These are phyloP conservation scores for Agrocybe pediades DNA, from an alignment of 768 basidiomycete genomes.

Conservation along the genomic window DNA sequence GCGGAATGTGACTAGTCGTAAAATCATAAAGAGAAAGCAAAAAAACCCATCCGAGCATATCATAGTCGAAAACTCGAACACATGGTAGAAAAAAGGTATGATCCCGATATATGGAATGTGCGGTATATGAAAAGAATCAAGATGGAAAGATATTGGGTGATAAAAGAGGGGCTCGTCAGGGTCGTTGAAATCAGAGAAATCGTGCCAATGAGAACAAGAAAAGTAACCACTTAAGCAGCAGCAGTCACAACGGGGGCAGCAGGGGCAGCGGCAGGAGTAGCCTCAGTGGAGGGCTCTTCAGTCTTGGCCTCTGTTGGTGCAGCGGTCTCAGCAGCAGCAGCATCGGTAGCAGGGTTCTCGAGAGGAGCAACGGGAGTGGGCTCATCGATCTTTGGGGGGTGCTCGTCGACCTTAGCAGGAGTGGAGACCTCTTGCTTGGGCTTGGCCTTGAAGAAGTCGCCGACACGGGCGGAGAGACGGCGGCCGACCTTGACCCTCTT, in stretches of 20 bases:
- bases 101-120: constrained; percentile 35
- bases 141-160: constrained; percentile 30
- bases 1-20: constrained; percentile 64
- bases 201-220: constrained; percentile 28
- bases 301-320: constrained; percentile 35
- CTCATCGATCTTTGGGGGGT: constrained; percentile 88
- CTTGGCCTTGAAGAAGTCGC: constrained; percentile 81
- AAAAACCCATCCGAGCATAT: constrained; percentile 63
- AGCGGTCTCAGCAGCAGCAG: constrained; percentile 36
- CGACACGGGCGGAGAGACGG: constrained; percentile 82
- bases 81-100: constrained; percentile 30
- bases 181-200: constrained; percentile 41
- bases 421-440: constrained; percentile 62
- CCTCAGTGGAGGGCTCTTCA: constrained; percentile 39
- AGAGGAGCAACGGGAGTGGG: constrained; percentile 81
- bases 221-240: constrained; percentile 60
- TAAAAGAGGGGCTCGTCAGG: constrained; percentile 36
- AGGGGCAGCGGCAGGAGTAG: constrained; percentile 50
- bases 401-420: constrained; percentile 84
- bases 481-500: constrained; percentile 71
- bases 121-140: constrained; percentile 36
- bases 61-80: constrained; percentile 37
- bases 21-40: constrained; percentile 46
- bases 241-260: constrained; percentile 74
- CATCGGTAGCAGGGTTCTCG: constrained; percentile 70